Evolutionary conservation across 2,329 filamentous ascomycete species (phyloP), one percentile per base, ranked within the genome.

Genomic region (Colletotrichum eremochloae): DNA sequence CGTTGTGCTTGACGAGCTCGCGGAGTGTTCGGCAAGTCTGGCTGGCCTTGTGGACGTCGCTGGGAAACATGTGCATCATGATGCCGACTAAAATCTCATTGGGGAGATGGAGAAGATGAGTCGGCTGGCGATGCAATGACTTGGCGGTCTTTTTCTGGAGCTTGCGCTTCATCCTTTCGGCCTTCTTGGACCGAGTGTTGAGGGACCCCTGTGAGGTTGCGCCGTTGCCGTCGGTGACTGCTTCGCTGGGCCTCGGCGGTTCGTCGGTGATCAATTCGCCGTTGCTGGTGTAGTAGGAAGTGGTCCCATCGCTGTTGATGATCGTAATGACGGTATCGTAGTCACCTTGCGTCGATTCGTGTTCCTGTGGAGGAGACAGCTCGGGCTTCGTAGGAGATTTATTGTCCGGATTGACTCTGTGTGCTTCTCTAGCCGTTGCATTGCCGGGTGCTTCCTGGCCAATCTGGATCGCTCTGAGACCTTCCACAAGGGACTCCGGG

Each of bases 81-180:
- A 89, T 83, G 48, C 84, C 81, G 38, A 87, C 77, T 3, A 89
- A 71, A 2, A 90, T 79, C 76, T 90, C 89, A 20, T 84, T 84
- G 0, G 89, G 88, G 0, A 90, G 81, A 72, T 85, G 82, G 31
- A 85, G 74, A 14, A 89, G 78, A 40, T 81, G 79, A 24, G 76
- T 61, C 75, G 74, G 40, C 77, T 77, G 50, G 29, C n/a, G 50
- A 5, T 38, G 20, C 11, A 68, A n/a, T 1, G 66, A 55, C 29
- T 67, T 69, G 15, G 65, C 40, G 2, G 33, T 36, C 61, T 74
- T 75, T 29, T 75, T 67, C 1, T 68, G 56, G 38, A 72, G 48
- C 44, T 74, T 75, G 2, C 66, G 64, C 53, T 64, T 61, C 11
- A 57, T 50, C 33, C 74, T 63, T 38, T 74, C 72, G 33, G 68